Evolutionary conservation across 805 yeast genomes (phyloP).

Genomic region (Starmerella asiatica): DNA sequence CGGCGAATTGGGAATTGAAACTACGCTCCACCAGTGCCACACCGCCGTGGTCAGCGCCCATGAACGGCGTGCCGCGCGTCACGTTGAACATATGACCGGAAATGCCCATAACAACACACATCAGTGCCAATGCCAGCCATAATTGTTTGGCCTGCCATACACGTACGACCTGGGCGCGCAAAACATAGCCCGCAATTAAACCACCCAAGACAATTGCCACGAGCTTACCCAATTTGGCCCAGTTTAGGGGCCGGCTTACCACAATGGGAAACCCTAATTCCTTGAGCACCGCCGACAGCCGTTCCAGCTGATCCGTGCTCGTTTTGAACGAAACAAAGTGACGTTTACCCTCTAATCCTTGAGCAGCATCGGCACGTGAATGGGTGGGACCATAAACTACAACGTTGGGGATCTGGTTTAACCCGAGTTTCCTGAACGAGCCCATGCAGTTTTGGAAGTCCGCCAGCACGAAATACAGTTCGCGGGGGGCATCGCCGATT

Average conservation of each 20-base stretch:
- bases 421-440: constrained; percentile 38
- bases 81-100: constrained; percentile 90
- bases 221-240: constrained; percentile 16
- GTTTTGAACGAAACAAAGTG: constrained; percentile 21
- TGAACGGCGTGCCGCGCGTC: constrained; percentile 55
- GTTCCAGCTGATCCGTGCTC: constrained; percentile 19
- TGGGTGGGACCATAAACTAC: constrained; percentile 44
- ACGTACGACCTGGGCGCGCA: constrained; percentile 27
- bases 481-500: constrained; percentile 36
- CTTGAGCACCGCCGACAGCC: constrained; percentile 17
- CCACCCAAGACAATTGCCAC: constrained; percentile 11
- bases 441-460: constrained; percentile 50
- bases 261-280: constrained; percentile 21
- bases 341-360: constrained; percentile 21
- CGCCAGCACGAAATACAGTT: constrained; percentile 55
- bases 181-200: constrained; percentile 11
- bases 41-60: constrained; percentile 33
- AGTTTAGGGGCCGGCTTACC: constrained; percentile 26
- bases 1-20: constrained; percentile 65
- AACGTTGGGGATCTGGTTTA: constrained; percentile 69
- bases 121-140: constrained; percentile 63
- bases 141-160: constrained; percentile 40
- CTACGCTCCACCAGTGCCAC: constrained; percentile 46
- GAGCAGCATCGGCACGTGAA: constrained; percentile 25
- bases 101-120: constrained; percentile 54